A percentile compares a stretch with the other conserved stretches of the same genome.
These are phyloP conservation scores for Aureobasidium sp. DNA, from an alignment of 2,329 filamentous ascomycete genomes.

Conservation along the genomic window DNA sequence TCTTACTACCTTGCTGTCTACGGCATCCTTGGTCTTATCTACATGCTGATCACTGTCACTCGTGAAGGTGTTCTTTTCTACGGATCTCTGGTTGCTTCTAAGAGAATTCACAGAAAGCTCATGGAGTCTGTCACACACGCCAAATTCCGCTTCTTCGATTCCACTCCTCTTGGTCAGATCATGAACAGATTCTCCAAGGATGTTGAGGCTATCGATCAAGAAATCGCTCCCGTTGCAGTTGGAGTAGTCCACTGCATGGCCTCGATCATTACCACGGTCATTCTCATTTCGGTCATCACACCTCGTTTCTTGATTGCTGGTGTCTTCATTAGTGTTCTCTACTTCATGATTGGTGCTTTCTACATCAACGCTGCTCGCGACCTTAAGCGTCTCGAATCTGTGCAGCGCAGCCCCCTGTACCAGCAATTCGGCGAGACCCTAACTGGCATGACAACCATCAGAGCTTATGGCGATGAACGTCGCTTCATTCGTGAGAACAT, in stretches of 20 bases:
- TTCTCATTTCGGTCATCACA: slow-evolving; percentile 80
- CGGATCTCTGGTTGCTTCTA: slow-evolving; percentile 82
- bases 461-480: slow-evolving; percentile 89
- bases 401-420: slow-evolving; percentile 89
- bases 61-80: slow-evolving; percentile 87
- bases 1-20: slow-evolving; percentile 80
- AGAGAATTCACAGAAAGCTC: slow-evolving; percentile 70
- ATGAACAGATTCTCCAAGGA: slow-evolving; percentile 99
- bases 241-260: slow-evolving; percentile 60
- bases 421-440: slow-evolving; percentile 97
- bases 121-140: slow-evolving; percentile 76
- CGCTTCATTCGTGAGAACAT: slow-evolving; percentile 93
- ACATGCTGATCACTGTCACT: slow-evolving; percentile 72
- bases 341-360: slow-evolving; percentile 75
- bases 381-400: slow-evolving; percentile 87
- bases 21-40: slow-evolving; percentile 67
- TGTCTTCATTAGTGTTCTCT: slow-evolving; percentile 74
- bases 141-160: slow-evolving; percentile 96
- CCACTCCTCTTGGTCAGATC: slow-evolving; percentile 87
- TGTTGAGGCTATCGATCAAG: slow-evolving; percentile 88
- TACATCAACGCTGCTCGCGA: slow-evolving; percentile 92
- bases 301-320: slow-evolving; percentile 85
- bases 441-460: slow-evolving; percentile 90
- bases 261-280: slow-evolving; percentile 74
- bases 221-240: slow-evolving; percentile 88